Conservation (phyloP, 768 basidiomycete genomes). For the Kwoniella mangroviensis region DNA sequence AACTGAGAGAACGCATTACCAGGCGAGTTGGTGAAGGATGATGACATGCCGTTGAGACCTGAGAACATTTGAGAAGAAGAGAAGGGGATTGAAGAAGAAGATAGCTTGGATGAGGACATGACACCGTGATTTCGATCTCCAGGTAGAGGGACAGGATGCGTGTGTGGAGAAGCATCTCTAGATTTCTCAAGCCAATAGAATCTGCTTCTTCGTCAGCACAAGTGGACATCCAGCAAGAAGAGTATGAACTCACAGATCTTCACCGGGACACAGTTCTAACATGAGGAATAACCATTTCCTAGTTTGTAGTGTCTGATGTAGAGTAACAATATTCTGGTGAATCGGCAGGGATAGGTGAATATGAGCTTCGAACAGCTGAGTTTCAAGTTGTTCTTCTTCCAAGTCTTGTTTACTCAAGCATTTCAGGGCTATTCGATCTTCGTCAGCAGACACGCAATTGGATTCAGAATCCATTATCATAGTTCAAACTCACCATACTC, state of each 20-base stretch:
- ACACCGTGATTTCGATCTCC: conserved; percentile 38
- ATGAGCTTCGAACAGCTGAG: conserved; percentile 92
- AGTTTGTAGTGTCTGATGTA: conserved; percentile 90
- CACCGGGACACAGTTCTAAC: conserved; percentile 93
- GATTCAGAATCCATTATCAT: too few relatives aligned
- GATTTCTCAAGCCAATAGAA: conserved; percentile 98
- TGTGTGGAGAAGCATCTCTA: conserved; percentile 65
- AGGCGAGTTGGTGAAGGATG: conserved; percentile 47
- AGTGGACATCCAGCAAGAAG: not conserved
- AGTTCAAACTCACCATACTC: conserved; percentile 55
- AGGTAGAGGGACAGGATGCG: conserved; percentile 36
- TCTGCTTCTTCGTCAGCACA: conserved; percentile 22
- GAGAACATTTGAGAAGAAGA: conserved; percentile 53
- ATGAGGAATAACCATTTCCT: conserved; percentile 87
- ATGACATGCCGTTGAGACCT: conserved; percentile 34
- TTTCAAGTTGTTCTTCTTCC: conserved; percentile 79
- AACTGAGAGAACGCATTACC: conserved; percentile 49
- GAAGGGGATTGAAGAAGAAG: conserved; percentile 55
- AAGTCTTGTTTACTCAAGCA: conserved; percentile 93
- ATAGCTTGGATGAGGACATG: conserved; percentile 56
- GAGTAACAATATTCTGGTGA: conserved; percentile 92
- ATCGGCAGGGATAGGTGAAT: conserved; percentile 90
- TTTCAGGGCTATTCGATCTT: conserved; percentile 78
- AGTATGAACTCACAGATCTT: conserved; percentile 67
- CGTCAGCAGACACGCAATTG: not conserved